Conservation (phyloP, 129 eudicot genomes). For the carrot (Daucus carota) region DH1_v3.0 NC_030385.2:851001-851500, state of each 20-base stretch:
- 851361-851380: background rate
- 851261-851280: background rate
- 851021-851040: background rate
- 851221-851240: too few relatives aligned
- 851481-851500: background rate
- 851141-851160: background rate
- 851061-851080: background rate
- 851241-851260: too few relatives aligned
- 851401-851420: background rate
- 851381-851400: background rate
- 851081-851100: background rate
- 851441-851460: background rate
- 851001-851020: background rate
- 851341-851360: background rate
- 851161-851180: background rate
- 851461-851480: background rate
- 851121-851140: background rate
- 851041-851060: background rate
- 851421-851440: background rate
- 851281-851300: background rate
- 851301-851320: background rate
- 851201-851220: background rate
- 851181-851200: background rate
- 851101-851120: background rate
- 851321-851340: background rate